Evolutionary conservation across 176 grass and related monocot species (phyloP), one percentile per base, ranked within the genome.

Genomic region (Miscanthus lutarioriparius): DNA sequence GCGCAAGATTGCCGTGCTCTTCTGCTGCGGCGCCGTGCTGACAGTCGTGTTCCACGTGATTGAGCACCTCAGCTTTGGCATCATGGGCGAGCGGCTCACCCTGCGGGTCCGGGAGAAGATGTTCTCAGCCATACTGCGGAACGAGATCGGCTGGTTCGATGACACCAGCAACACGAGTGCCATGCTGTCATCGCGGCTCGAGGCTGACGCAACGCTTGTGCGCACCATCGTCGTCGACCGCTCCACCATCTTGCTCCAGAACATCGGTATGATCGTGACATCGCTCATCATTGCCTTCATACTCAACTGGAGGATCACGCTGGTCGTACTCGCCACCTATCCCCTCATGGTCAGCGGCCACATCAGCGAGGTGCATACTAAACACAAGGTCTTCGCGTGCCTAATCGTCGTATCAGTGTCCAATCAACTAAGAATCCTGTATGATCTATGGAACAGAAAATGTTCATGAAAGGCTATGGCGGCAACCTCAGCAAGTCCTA

Each of bases 401-500:
- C 23, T 62, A 26, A 26, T 63, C 10, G 4, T 26, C 4, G 4
- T 63, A 63, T 25, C 23, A 63, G 59, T 63, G 25, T 27, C 1
- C 25, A 14, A 14, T 64, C 12, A 28, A 14, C 61, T 64, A 64
- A 40, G 3, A 17, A 0, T 48, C 4, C 38, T 2, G 23, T 45
- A 37, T 74, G 15, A 32, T 0, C 64, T 43, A 62, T 72, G 73
- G 64, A 63, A 75, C 91, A 98, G 96, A 95, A 94, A 93, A 82
- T 95, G 79, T 98, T 98, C 93, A 92, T 98, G 96, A 92, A 90
- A 85, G 96, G 96, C 1, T 98, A 89, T n/a, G 96, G 96, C 15
- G 89, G 87, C 65, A 90, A 98, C 86, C 83, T 98, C 20, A 86
- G 80, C 80, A 94, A 93, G 86, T 90, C 89, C 17, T 98, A 98